A percentile compares a stretch with the other conserved stretches of the same genome.
phyloP scores from a whole-genome alignment of 768 basidiomycete genomes.

The Astraeus odoratus region DNA sequence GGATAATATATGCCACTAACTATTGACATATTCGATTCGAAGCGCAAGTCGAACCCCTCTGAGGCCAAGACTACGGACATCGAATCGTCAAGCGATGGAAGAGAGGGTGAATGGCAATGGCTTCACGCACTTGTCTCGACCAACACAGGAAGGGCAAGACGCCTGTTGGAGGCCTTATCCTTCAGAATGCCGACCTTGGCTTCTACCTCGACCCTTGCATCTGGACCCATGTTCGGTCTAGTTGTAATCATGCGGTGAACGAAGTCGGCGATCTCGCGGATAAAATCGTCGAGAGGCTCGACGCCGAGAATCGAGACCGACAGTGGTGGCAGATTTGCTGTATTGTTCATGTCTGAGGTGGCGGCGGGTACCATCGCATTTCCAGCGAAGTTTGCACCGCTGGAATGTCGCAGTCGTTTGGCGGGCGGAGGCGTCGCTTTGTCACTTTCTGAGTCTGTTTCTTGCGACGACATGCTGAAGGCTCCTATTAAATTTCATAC shows the following conservation, averaged over 20 bases:
- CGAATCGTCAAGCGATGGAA: slow-evolving; percentile 2
- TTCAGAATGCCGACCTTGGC: slow-evolving; percentile 80
- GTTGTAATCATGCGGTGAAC: slow-evolving; percentile 63
- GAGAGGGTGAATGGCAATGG: background rate
- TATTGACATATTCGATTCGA: slow-evolving; percentile 89
- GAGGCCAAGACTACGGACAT: slow-evolving; percentile 55
- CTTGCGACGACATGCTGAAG: slow-evolving; percentile 24
- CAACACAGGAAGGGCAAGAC: slow-evolving; percentile 64
- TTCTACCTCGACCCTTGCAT: slow-evolving; percentile 69
- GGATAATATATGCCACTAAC: slow-evolving; percentile 39
- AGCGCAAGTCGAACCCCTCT: slow-evolving; percentile 56
- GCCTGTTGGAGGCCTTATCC: slow-evolving; percentile 47
- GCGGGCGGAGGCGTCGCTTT: slow-evolving; percentile 22
- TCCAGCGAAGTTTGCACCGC: slow-evolving; percentile 16
- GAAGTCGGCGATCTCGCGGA: slow-evolving; percentile 87
- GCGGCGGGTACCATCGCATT: too few relatives aligned
- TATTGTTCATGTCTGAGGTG: slow-evolving; percentile 21
- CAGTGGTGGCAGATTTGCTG: slow-evolving; percentile 46
- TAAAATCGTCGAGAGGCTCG: slow-evolving; percentile 90
- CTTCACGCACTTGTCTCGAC: slow-evolving; percentile 74
- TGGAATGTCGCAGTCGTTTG: slow-evolving; percentile 34
- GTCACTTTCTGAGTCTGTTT: slow-evolving; percentile 25
- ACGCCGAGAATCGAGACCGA: slow-evolving; percentile 80
- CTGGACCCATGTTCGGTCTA: slow-evolving; percentile 46
- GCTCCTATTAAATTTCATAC: too few relatives aligned